These are phyloP conservation scores for Cutaneotrichosporon sp. DNA, from an alignment of 1,284 basidiomycete species.

Conservation along the genomic window DNA sequence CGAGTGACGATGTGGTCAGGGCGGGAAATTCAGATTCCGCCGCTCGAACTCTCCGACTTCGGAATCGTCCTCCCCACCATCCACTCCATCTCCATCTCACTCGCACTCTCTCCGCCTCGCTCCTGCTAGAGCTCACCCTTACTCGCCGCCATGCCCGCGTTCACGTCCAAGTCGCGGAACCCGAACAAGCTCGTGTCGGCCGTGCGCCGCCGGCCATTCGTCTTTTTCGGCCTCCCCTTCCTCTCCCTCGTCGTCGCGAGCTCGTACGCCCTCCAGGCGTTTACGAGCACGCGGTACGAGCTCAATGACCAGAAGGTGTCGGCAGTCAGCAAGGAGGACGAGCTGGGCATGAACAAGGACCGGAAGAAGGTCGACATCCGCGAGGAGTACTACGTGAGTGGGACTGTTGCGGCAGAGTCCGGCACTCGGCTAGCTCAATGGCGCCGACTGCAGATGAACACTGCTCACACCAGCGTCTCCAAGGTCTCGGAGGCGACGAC, in stretches of 20 bases:
- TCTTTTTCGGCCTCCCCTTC: constrained; percentile 82
- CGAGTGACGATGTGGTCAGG: neutral
- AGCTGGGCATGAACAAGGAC: constrained; percentile 73
- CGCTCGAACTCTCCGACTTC: no score
- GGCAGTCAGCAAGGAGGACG: constrained; percentile 78
- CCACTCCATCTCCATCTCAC: neutral
- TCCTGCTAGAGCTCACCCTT: neutral
- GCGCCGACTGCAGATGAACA: no score
- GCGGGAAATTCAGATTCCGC: constrained; percentile 9
- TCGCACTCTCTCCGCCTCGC: neutral
- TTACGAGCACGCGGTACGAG: constrained; percentile 92
- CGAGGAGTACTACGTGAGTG: constrained; percentile 92
- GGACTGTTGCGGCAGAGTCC: no score
- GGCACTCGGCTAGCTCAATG: no score
- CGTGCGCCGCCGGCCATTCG: constrained; percentile 55
- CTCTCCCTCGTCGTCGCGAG: constrained; percentile 79
- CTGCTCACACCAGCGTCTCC: constrained; percentile 28
- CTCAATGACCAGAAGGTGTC: constrained; percentile 77
- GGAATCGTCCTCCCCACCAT: constrained; percentile 4
- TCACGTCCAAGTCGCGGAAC: constrained; percentile 60
- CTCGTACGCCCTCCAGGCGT: constrained; percentile 77
- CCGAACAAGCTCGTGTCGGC: constrained; percentile 45
- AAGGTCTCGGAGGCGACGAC: constrained; percentile 23
- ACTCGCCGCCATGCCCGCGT: constrained; percentile 52
- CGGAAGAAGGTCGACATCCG: constrained; percentile 87